These are phyloP conservation scores for Solanum hybrid DNA, from an alignment of 305 asterid species.

Conservation along the genomic window DNA sequence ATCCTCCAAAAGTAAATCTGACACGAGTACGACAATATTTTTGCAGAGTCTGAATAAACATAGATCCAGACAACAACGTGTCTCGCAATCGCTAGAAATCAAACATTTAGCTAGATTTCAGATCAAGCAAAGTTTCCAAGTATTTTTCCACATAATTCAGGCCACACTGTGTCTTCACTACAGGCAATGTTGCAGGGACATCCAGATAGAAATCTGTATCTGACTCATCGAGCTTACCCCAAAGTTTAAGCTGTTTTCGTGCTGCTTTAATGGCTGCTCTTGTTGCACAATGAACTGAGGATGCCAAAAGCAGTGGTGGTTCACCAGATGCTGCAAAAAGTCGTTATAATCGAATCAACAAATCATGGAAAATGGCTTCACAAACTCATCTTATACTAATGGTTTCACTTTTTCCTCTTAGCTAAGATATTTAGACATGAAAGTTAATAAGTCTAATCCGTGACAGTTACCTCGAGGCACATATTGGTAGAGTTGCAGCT, in stretches of 20 bases:
- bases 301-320: slow-evolving; percentile 67
- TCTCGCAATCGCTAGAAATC: background rate
- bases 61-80: background rate
- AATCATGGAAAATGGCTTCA: background rate
- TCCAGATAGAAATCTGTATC: slow-evolving; percentile 40
- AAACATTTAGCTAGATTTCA: background rate
- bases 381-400: background rate
- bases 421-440: background rate
- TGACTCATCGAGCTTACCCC: slow-evolving; percentile 40
- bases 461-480: background rate
- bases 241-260: slow-evolving; percentile 40
- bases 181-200: slow-evolving; percentile 69
- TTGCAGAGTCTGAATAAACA: background rate
- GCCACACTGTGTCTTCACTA: slow-evolving; percentile 61
- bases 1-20: background rate
- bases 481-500: background rate
- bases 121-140: slow-evolving; percentile 24
- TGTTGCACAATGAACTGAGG: slow-evolving; percentile 66
- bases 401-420: background rate
- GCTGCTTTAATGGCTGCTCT: slow-evolving; percentile 71
- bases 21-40: background rate
- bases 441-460: background rate
- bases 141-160: slow-evolving; percentile 42
- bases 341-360: background rate
- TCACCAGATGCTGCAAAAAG: slow-evolving; percentile 65